Percentiles rank a stretch among this genome's conserved stretches.
Evolutionary conservation across 2,329 filamentous ascomycete species (phyloP).

Genomic region (Fusarium begoniae): DNA sequence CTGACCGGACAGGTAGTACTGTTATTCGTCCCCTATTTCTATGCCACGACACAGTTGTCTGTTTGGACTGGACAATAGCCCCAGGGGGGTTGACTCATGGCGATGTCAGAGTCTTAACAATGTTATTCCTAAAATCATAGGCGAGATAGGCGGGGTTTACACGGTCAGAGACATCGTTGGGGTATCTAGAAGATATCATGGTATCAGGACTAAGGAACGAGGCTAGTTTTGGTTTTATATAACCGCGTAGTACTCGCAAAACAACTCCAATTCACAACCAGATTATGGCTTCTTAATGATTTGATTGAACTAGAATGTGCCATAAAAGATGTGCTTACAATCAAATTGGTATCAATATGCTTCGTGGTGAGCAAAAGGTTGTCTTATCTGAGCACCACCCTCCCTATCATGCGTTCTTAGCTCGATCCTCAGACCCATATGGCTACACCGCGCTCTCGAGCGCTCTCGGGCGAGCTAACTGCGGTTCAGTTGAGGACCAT

Average conservation of each 20-base stretch:
- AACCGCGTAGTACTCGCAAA: slow-evolving; percentile 17
- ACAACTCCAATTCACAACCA: slow-evolving; percentile 41
- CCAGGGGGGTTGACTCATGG: slow-evolving; percentile 29
- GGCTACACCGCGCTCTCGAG: background rate
- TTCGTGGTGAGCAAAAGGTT: background rate
- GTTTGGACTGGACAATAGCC: slow-evolving; percentile 26
- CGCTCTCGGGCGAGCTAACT: background rate
- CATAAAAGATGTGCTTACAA: background rate
- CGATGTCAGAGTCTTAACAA: slow-evolving; percentile 19
- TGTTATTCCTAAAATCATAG: slow-evolving; percentile 18
- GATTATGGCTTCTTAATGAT: background rate
- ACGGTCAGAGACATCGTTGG: slow-evolving; percentile 14
- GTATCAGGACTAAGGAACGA: slow-evolving; percentile 1
- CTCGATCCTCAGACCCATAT: background rate
- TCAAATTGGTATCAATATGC: background rate
- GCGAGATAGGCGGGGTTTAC: slow-evolving; percentile 5
- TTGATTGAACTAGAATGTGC: background rate
- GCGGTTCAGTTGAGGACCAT: background rate
- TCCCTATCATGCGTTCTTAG: background rate
- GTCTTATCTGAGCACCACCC: background rate
- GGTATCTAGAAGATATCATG: slow-evolving; percentile 15
- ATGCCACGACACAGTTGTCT: slow-evolving; percentile 21
- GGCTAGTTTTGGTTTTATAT: slow-evolving; percentile 1
- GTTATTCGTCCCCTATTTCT: slow-evolving; percentile 21
- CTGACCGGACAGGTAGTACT: slow-evolving; percentile 24